Base-by-base conservation (phyloP, 768 basidiomycete genomes). In the Psilocybe subaeruginosa region DNA sequence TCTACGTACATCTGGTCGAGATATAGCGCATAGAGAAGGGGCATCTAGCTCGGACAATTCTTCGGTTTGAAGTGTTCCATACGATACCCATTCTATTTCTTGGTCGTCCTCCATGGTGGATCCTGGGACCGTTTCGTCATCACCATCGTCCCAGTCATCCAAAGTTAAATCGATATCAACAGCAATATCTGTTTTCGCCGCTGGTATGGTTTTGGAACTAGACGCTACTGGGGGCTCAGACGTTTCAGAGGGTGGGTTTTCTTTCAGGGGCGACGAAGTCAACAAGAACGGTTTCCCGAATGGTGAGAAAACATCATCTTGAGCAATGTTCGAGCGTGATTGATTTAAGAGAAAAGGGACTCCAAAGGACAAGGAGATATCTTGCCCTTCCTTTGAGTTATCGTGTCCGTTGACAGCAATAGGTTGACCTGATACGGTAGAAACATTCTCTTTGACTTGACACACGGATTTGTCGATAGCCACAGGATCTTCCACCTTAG, bases 101-200 rank as follows among this genome's bases (percentile, higher is more conserved):
- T 14, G 2, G 29, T 62, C 55, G 12, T 57, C 61, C 1, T 54
- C 56, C 14, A 27, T 23, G 14, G 33, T 12, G 2, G 29, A n/a
- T 19, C 45, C 61, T 4, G 23, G 45, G 1, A 23, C n/a, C 48
- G 62, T 65, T 63, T 79, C 93, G 64, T 94, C 93, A 65, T 93
- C 92, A 9, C 85, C 90, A 67, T 77, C 86, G 46, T 78, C 84
- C 91, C 92, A 93, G 6, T 86, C 85, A 58, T 73, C 72, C 52
- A 69, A 52, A 12, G 71, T 71, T 8, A 75, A 55, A 53, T 74
- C 72, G 30, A 74, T 66, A 56, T 74, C 71, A 31, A 69, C 67
- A 37, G 68, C 59, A 11, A 30, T 17, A 9, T 61, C 60, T 17
- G 67, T 35, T n/a, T 14, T 29, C 39, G 29, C 47, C 23, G 46